Evolutionary conservation across 2,329 filamentous ascomycete genomes (phyloP), one percentile per base, ranked within the genome.

Genomic region (Nothophaeocryptopus gaeumannii): DNA sequence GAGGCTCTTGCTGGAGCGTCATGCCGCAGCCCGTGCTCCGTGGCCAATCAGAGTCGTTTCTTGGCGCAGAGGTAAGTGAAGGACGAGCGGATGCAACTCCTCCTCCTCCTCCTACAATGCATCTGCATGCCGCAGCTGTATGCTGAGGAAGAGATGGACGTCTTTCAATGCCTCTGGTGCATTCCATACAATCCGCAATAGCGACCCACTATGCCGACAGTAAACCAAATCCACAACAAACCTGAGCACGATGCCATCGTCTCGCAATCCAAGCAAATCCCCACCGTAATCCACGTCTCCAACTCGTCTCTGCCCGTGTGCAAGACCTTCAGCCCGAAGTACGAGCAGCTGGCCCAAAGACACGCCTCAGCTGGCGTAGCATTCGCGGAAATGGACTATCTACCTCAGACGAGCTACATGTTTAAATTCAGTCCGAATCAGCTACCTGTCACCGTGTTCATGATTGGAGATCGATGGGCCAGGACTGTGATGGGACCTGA

Each of bases 251-350:
- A 61, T 32, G 35, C 53, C 8, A 45, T 57, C 16, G 55, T 59
- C 8, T 63, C 11, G 14, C 53, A 12, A 45, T 61, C 16, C 11
- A 53, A 52, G 13, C 43, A 45, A 2, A 55, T 59, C 2, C 66
- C 65, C 0, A 67, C 58, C 2, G 61, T 69, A 2, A 58, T 74
- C 5, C 81, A 78, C 60, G 76, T 80, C 2, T 78, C 73, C 8
- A 61, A 61, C 43, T 52, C 44, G 33, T 41, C 42, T 5, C 44
- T 57, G 13, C 59, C 59, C 8, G 35, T 45, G 15, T 60, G 58
- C 47, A 53, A 55, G 39, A 45, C 47, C n/a, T 56, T 59, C 45
- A 56, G 34, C 12, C 44, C 50, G 3, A 50, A 32, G 20, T 59
- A 51, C 38, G 50, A 56, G 39, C 41, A 36, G 11, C 41, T 58